phyloP scores from a whole-genome alignment of 164 flowering plant species.

The Vitis amurensis region DNA sequence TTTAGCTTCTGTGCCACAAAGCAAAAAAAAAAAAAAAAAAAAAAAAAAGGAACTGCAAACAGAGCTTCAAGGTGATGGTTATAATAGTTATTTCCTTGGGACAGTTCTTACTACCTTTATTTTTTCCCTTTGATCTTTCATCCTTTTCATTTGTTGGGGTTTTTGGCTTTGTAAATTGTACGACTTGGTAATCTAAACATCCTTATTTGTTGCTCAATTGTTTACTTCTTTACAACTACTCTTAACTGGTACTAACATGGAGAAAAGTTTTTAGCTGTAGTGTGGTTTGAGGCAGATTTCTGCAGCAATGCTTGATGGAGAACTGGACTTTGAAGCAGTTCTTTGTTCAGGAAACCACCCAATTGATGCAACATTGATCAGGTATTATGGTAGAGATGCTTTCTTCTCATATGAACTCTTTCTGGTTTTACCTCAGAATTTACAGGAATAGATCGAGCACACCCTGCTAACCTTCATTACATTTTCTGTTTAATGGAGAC shows the following conservation, averaged over 20 bases:
- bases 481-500: too few species aligned
- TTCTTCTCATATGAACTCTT: background rate
- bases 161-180: constrained; percentile 30
- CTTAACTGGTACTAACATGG: background rate
- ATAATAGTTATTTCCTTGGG: constrained; percentile 20
- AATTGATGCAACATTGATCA: background rate
- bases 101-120: constrained; percentile 12
- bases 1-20: constrained; percentile 26
- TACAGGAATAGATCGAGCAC: too few species aligned
- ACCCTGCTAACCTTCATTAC: too few species aligned
- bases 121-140: background rate
- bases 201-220: background rate
- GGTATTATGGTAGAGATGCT: background rate
- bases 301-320: background rate
- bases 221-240: background rate
- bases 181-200: constrained; percentile 20
- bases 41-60: constrained; percentile 14
- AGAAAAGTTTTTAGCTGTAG: background rate
- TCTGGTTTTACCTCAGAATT: background rate
- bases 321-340: background rate
- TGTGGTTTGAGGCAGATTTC: background rate
- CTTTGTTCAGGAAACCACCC: background rate
- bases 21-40: constrained; percentile 4
- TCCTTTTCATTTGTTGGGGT: constrained; percentile 1
- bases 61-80: constrained; percentile 27